Evolutionary conservation across 352 stramenopile genomes (phyloP).

Genomic region (Pythium graminicola): DNA sequence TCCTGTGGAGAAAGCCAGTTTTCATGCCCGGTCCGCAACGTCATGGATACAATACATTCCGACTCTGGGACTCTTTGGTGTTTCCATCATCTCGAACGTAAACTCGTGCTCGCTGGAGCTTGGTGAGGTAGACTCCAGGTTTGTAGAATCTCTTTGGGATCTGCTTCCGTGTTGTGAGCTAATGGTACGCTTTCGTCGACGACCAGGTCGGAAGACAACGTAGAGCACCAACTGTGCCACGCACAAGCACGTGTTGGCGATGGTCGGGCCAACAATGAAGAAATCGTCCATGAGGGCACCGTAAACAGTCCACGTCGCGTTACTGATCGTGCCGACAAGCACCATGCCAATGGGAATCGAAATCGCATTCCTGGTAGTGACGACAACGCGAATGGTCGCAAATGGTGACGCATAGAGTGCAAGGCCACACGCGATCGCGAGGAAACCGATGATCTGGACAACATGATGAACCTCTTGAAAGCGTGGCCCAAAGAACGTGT

Average conservation of each 20-base stretch:
- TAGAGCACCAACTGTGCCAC: conserved; percentile 36
- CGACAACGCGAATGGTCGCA: conserved; percentile 16
- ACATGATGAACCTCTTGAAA: conserved; percentile 19
- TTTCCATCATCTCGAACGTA: conserved; percentile 22
- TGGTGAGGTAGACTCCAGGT: background rate
- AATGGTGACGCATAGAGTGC: conserved; percentile 57
- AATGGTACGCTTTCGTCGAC: conserved; percentile 7
- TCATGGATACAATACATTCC: background rate
- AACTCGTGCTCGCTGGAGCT: conserved; percentile 17
- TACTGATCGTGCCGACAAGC: conserved; percentile 43
- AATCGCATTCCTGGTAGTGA: conserved; percentile 23
- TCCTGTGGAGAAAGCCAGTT: background rate
- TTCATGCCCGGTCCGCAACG: conserved; percentile 1
- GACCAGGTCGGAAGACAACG: conserved; percentile 29
- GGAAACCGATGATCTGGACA: conserved; percentile 29
- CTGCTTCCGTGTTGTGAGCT: background rate
- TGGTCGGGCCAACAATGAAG: conserved; percentile 43
- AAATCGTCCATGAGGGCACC: conserved; percentile 29
- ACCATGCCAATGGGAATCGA: conserved; percentile 23
- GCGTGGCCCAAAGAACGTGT: conserved; percentile 36
- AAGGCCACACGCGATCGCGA: conserved; percentile 35
- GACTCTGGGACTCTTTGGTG: conserved; percentile 4
- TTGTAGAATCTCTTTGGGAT: conserved; percentile 9
- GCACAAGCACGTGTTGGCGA: conserved; percentile 36
- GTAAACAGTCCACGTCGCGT: conserved; percentile 51